A percentile compares a stretch with the other conserved stretches of the same genome.
Conservation (phyloP, 164 flowering plant genomes). For the Piper betle region DNA sequence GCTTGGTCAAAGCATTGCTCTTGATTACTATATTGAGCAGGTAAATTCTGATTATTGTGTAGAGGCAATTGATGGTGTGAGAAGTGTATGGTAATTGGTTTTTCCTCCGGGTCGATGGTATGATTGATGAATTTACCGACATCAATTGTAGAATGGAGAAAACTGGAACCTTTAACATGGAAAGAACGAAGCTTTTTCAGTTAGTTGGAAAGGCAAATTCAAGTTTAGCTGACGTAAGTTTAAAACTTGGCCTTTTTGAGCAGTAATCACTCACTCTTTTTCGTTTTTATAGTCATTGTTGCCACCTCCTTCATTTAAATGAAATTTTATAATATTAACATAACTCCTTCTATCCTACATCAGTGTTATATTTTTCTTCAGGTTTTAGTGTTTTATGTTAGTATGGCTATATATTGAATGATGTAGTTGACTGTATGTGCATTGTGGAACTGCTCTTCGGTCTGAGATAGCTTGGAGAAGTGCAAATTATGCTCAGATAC, state of each 20-base stretch:
- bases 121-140: constrained; percentile 95
- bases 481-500: constrained; percentile 89
- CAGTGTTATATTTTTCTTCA: too few relatives aligned
- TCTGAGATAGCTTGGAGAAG: constrained; percentile 95
- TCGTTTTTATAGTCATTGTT: too few relatives aligned
- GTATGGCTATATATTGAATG: too few relatives aligned
- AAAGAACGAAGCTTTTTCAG: constrained; percentile 82
- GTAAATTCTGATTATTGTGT: constrained; percentile 14
- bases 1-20: constrained; percentile 97
- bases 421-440: background rate
- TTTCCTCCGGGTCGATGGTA: constrained; percentile 71
- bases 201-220: constrained; percentile 93
- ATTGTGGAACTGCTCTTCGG: constrained; percentile 18
- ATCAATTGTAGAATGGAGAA: constrained; percentile 92
- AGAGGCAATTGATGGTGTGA: background rate
- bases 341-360: too few relatives aligned
- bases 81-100: background rate
- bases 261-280: constrained; percentile 30
- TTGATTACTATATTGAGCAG: constrained; percentile 95
- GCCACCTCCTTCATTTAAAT: too few relatives aligned
- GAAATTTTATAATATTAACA: too few relatives aligned
- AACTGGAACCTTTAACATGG: constrained; percentile 91
- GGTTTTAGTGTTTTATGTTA: too few relatives aligned
- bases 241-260: constrained; percentile 94
- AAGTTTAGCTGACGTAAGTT: constrained; percentile 89